These are phyloP conservation scores for Phytophthora kernoviae DNA, from an alignment of 352 stramenopile genomes.

Conservation along the genomic window DNA sequence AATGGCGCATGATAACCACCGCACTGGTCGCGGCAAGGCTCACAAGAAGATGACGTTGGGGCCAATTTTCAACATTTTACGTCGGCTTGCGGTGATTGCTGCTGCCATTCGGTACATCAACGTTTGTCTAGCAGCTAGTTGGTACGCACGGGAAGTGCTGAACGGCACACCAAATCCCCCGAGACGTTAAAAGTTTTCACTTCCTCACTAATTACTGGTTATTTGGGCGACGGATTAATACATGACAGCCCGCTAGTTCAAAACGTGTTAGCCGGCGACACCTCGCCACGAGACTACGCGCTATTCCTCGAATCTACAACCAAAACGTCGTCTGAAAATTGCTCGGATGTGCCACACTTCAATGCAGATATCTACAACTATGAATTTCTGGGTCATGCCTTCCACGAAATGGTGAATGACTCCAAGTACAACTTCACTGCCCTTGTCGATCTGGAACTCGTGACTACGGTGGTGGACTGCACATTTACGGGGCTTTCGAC, in stretches of 20 bases:
- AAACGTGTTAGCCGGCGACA: constrained; percentile 19
- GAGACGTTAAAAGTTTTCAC: constrained; percentile 3
- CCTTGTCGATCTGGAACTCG: constrained; percentile 27
- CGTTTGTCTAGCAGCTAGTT: constrained; percentile 19
- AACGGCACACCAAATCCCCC: constrained; percentile 13
- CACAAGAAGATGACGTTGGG: constrained; percentile 1
- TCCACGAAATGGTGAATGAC: constrained; percentile 8
- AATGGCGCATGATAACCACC: constrained; percentile 3
- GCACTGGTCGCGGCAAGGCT: not conserved
- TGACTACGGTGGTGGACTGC: constrained; percentile 40
- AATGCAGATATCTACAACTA: constrained; percentile 26
- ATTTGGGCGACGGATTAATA: constrained; percentile 27
- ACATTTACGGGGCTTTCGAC: constrained; percentile 13
- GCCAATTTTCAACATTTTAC: constrained; percentile 19
- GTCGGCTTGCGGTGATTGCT: constrained; percentile 18
- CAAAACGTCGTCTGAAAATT: constrained; percentile 15
- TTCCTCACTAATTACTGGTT: constrained; percentile 20
- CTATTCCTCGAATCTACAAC: constrained; percentile 34
- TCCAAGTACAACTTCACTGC: constrained; percentile 35
- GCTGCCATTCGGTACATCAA: constrained; percentile 31
- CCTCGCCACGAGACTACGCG: constrained; percentile 20
- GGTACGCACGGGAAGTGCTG: constrained; percentile 13
- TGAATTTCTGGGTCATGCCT: constrained; percentile 28
- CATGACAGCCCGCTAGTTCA: constrained; percentile 31
- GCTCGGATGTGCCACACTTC: constrained; percentile 1